Evolutionary conservation across 129 eudicot genomes (phyloP).

Genomic region (Tagetes patula): DNA sequence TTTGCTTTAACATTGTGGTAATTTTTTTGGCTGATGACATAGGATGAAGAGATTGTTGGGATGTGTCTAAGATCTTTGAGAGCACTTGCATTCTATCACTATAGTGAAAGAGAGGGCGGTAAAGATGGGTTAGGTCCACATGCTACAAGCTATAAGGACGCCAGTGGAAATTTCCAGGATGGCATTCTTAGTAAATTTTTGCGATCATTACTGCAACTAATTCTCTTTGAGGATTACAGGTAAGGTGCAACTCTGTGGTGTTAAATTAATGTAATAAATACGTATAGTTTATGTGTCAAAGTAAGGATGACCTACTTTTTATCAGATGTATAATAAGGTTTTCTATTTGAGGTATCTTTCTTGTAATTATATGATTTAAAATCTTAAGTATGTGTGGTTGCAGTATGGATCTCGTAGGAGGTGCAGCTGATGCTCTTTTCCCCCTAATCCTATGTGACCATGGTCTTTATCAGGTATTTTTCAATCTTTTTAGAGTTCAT

Average conservation of each 20-base stretch:
- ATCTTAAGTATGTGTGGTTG: slow-evolving; percentile 23
- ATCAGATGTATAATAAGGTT: not conserved
- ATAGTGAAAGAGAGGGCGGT: slow-evolving; percentile 62
- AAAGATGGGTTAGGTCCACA: slow-evolving; percentile 78
- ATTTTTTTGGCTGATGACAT: slow-evolving; percentile 18
- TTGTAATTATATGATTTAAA: not conserved
- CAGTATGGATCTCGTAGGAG: slow-evolving; percentile 89
- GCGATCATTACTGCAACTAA: slow-evolving; percentile 68
- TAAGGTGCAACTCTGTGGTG: slow-evolving; percentile 18
- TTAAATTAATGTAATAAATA: not conserved
- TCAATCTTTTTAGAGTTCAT: not conserved
- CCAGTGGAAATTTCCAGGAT: slow-evolving; percentile 64
- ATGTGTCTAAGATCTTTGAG: slow-evolving; percentile 75
- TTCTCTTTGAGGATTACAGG: slow-evolving; percentile 96
- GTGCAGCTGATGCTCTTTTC: slow-evolving; percentile 96
- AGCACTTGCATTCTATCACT: slow-evolving; percentile 86
- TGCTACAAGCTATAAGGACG: slow-evolving; percentile 55
- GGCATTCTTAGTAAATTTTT: slow-evolving; percentile 76
- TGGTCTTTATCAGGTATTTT: slow-evolving; percentile 72
- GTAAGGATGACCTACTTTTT: slow-evolving; percentile 1
- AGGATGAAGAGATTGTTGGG: slow-evolving; percentile 89
- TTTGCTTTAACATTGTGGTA: slow-evolving; percentile 12
- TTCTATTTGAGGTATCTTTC: not conserved
- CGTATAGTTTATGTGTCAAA: not conserved
- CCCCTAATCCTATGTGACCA: slow-evolving; percentile 94